Base-by-base conservation (phyloP, 2,329 filamentous ascomycete species). In the Alternaria sp. region DNA sequence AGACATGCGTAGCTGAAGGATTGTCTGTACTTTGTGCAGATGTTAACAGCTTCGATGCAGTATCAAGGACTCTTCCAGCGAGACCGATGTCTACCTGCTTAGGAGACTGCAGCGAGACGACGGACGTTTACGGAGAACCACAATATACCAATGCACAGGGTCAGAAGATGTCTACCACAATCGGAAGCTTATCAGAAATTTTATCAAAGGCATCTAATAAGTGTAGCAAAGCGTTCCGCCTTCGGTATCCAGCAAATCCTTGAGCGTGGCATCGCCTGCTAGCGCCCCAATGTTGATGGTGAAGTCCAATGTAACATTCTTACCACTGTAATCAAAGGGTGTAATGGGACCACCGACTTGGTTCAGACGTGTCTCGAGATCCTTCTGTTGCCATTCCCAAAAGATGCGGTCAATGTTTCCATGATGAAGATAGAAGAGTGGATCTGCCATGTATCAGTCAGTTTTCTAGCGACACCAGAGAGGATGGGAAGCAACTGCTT, bases 391-490 rank as follows among this genome's bases (percentile, higher is more conserved):
- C 70, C 70, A 70, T 51, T 32, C n/a, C 67, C 74, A 79, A 48
- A 75, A 73, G 18, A 79, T 65, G 4, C 69, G 72, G 63, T 80
- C 78, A 7, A 80, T 65, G 54, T 78, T 77, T 8, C 70, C 67
- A 57, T 80, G 74, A 57, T 81, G 78, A 30, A 80, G 67, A 44
- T 72, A 81, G 68, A 76, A 81, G 14, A 75, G 59, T 28, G 74
- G 80, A 6, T 64, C 62, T 47, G 26, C 5, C 44, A 32, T 12
- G 2, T 22, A 26, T 47, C n/a, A 47, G 26, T 18, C 16, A 32
- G 6, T 47, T 12, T 20, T 12, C 16, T 4, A 20, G 16, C 18
- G 43, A 12, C 28, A 20, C 30, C 11, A 14, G 32, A 36, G n/a
- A 2, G 26, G 18, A 47, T 14, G n/a, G 18, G 26, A 47, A 32